These are phyloP conservation scores for Phytophthora pseudosyringae DNA, from an alignment of 352 stramenopile species.

Conservation along the genomic window DNA sequence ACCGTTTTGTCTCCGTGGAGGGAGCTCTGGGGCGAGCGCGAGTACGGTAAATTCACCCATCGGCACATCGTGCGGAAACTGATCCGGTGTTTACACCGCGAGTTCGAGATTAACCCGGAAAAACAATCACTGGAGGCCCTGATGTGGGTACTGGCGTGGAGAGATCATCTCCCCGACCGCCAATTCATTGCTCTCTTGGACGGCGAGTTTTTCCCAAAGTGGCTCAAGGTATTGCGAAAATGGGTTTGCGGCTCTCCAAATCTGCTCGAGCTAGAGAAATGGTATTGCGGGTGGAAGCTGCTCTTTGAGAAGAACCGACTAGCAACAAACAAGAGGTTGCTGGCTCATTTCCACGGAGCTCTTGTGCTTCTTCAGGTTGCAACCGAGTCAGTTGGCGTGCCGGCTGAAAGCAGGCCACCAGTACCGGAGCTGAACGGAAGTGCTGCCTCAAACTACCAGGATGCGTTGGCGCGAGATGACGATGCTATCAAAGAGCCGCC, in stretches of 20 bases:
- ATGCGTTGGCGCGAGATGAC: constrained; percentile 61
- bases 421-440: constrained; percentile 62
- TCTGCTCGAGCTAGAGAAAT: constrained; percentile 75
- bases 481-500: constrained; percentile 29
- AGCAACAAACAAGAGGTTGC: constrained; percentile 59
- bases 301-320: constrained; percentile 77
- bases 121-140: constrained; percentile 74
- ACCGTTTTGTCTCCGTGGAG: constrained; percentile 74
- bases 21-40: constrained; percentile 72
- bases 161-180: constrained; percentile 62
- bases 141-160: constrained; percentile 81
- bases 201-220: constrained; percentile 93
- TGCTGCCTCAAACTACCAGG: constrained; percentile 72
- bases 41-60: constrained; percentile 88
- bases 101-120: constrained; percentile 81
- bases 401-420: constrained; percentile 16
- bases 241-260: constrained; percentile 69
- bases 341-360: constrained; percentile 82
- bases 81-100: constrained; percentile 76
- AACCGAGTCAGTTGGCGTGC: constrained; percentile 22
- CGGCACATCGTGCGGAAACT: constrained; percentile 80
- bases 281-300: constrained; percentile 88
- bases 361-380: constrained; percentile 73
- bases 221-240: constrained; percentile 82
- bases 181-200: constrained; percentile 88